A percentile compares a stretch with the other conserved stretches of the same genome.
Conservation (phyloP, 1,139 yeast species). For the Suhomyces kunorum region DNA sequence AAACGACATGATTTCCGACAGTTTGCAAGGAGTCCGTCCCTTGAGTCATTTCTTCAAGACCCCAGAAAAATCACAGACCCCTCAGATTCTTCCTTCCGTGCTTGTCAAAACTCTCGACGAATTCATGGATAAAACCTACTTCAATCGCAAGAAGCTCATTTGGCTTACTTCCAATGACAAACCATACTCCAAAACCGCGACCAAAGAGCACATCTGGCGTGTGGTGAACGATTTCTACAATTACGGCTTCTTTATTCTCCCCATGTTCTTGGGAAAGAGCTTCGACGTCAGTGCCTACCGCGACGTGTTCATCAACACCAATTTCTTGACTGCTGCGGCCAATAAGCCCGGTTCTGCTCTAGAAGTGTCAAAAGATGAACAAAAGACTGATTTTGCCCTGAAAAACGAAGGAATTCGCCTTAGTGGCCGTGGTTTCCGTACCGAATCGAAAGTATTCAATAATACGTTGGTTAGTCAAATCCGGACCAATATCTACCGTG, state of each 20-base stretch:
- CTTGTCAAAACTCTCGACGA: conserved; percentile 38
- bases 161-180: conserved; percentile 48
- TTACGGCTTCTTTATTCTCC: conserved; percentile 40
- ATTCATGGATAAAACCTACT: conserved; percentile 31
- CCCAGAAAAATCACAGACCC: conserved; percentile 9
- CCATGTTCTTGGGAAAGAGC: conserved; percentile 53
- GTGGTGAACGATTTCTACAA: conserved; percentile 54
- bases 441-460: conserved; percentile 15
- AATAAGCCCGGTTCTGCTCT: background rate
- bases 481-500: conserved; percentile 50
- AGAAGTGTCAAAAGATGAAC: background rate
- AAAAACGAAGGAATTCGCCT: conserved; percentile 12
- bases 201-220: conserved; percentile 50
- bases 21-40: conserved; percentile 21
- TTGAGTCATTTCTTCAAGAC: conserved; percentile 22
- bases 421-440: conserved; percentile 13
- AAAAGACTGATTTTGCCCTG: conserved; percentile 1
- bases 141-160: conserved; percentile 38
- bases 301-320: conserved; percentile 53
- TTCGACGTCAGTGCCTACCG: conserved; percentile 59
- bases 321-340: conserved; percentile 27
- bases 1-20: conserved; percentile 36
- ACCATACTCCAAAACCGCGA: conserved; percentile 32
- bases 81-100: conserved; percentile 28
- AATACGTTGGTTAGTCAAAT: conserved; percentile 49